These are phyloP conservation scores for Pholiota molesta DNA, from an alignment of 768 basidiomycete species.

Conservation along the genomic window DNA sequence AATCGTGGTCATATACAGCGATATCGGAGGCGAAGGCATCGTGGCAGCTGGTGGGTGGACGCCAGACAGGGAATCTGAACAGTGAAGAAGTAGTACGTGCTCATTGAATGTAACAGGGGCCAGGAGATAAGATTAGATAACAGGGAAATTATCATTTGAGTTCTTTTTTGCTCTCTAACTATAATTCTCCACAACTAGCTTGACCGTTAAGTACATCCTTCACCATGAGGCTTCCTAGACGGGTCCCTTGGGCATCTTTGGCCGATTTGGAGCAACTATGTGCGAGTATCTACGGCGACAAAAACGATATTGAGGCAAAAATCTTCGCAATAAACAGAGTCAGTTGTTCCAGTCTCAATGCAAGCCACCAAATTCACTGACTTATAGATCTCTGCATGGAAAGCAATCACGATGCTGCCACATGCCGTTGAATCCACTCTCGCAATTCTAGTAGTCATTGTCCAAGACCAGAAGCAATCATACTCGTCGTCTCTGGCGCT, in stretches of 20 bases:
- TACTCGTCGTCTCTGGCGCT: constrained; percentile 48
- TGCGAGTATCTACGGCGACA: constrained; percentile 72
- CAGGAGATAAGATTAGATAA: constrained; percentile 11
- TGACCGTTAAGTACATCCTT: not conserved
- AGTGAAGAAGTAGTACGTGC: too few relatives aligned
- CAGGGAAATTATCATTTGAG: too few relatives aligned
- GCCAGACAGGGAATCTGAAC: not conserved
- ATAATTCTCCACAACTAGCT: not conserved
- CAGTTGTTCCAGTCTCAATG: constrained; percentile 24
- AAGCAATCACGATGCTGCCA: constrained; percentile 70
- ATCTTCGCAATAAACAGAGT: constrained; percentile 55
- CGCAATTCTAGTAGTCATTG: constrained; percentile 59
- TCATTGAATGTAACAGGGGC: too few relatives aligned
- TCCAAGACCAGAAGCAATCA: constrained; percentile 48
- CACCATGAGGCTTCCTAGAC: constrained; percentile 21
- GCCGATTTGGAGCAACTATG: constrained; percentile 20
- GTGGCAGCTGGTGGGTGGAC: not conserved
- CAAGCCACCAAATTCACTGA: not conserved
- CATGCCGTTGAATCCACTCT: constrained; percentile 80
- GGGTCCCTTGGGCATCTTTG: constrained; percentile 19
- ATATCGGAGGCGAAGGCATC: constrained; percentile 85
- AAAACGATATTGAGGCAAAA: constrained; percentile 51
- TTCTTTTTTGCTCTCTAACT: not conserved
- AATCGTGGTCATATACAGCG: constrained; percentile 87
- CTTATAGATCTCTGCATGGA: constrained; percentile 78